Base-by-base conservation (phyloP, 2,329 filamentous ascomycete genomes). In the Colletotrichum sp. region DNA sequence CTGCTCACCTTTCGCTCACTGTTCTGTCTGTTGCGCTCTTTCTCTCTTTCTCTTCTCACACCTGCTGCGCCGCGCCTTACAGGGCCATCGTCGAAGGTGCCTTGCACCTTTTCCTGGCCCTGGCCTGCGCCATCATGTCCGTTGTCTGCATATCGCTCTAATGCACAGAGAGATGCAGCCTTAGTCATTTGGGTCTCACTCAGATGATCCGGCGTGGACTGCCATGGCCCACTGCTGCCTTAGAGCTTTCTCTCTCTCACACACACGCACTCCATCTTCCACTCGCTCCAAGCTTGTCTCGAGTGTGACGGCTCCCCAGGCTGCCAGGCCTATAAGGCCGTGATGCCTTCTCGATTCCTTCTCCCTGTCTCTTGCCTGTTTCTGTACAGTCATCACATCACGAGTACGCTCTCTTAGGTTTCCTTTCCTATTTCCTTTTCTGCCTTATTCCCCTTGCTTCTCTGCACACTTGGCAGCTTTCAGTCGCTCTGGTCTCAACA, bases 261-360 rank as follows among this genome's bases (percentile, higher is more conserved):
- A 79, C 26, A 80, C 81, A 79, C 26, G 76, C 79, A 80, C 30
- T 44, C 12, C n/a, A 32, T 36, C 32, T 64, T 39, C n/a, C 52
- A 60, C 66, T 39, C 77, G 77, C 78, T 80, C 81, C 80, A 44
- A 76, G 24, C 55, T 82, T 79, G 71, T 81, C 80, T 81, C 79
- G 77, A 79, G 80, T 78, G 80, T 79, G 78, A 77, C 78, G 78
- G 72, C 63, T 72, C 65, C 82, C 82, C 82, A 86, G 85, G 84
- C 84, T 85, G 79, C 80, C 84, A 83, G 82, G 80, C 77, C 83
- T 91, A 91, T 90, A 91, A 91, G 89, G 89, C 87, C 89, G 81
- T 86, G 85, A 89, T 89, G 84, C 82, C 88, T 87, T 86, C 83
- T 82, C 79, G 78, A 78, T 79, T 76, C 81, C 77, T 79, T 81